Conservation (phyloP, 768 basidiomycete genomes). For the Naganishia antarctica region DNA sequence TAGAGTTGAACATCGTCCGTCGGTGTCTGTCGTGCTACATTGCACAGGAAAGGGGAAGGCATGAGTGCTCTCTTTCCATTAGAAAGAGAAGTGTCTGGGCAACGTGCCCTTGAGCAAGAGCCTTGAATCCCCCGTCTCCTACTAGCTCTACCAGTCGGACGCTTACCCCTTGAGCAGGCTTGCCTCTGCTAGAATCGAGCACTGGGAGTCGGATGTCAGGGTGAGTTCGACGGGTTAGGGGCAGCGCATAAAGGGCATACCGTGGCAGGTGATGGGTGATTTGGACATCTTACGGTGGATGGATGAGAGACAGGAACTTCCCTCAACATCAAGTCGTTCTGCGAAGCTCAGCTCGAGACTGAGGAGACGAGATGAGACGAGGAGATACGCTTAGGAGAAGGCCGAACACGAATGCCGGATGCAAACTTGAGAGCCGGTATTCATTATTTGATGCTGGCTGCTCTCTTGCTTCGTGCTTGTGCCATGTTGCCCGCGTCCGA, state of each 20-base stretch:
- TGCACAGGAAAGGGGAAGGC: background rate
- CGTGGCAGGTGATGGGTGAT: slow-evolving; percentile 88
- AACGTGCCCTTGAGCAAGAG: slow-evolving; percentile 61
- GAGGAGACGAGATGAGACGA: too few relatives aligned
- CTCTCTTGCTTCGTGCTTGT: too few relatives aligned
- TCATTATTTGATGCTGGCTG: too few relatives aligned
- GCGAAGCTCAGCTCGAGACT: too few relatives aligned
- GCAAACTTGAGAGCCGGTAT: too few relatives aligned
- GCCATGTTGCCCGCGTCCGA: too few relatives aligned
- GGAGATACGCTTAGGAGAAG: background rate
- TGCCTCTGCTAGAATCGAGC: slow-evolving; percentile 77
- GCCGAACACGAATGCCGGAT: background rate
- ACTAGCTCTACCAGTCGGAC: slow-evolving; percentile 60
- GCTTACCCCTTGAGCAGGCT: slow-evolving; percentile 66
- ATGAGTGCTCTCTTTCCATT: background rate
- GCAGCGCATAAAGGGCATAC: slow-evolving; percentile 50
- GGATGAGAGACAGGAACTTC: background rate
- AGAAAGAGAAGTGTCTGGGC: slow-evolving; percentile 1
- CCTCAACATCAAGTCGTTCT: too few relatives aligned
- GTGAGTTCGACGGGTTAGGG: background rate
- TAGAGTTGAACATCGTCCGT: slow-evolving; percentile 78
- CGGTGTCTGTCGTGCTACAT: slow-evolving; percentile 65
- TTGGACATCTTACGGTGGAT: slow-evolving; percentile 35
- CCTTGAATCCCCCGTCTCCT: slow-evolving; percentile 52
- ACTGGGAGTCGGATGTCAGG: slow-evolving; percentile 54